Evolutionary conservation across 2,329 filamentous ascomycete genomes (phyloP).

Genomic region (Aspergillus sp.): DNA sequence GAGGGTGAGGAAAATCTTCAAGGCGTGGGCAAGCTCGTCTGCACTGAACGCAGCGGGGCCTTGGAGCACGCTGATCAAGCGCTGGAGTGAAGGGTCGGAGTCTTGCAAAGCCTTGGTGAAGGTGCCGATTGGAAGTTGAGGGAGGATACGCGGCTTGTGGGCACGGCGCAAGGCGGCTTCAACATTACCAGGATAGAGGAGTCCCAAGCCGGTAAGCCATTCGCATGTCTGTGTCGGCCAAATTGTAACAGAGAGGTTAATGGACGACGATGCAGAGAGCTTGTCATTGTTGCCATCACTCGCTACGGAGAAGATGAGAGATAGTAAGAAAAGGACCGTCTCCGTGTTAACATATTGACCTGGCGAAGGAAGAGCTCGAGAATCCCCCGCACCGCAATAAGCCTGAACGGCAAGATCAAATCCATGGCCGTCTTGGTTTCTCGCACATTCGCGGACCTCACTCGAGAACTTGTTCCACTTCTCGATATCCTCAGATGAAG

Average conservation of each 20-base stretch:
- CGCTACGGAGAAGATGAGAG: constrained; percentile 38
- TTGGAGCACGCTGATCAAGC: constrained; percentile 38
- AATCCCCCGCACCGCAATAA: constrained; percentile 27
- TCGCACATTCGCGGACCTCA: constrained; percentile 28
- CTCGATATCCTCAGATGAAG: constrained; percentile 30
- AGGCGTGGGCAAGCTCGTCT: constrained; percentile 40
- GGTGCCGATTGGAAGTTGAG: constrained; percentile 38
- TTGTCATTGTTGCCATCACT: constrained; percentile 23
- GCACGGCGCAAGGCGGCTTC: constrained; percentile 39
- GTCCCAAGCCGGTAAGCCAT: constrained; percentile 43
- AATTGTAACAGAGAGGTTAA: constrained; percentile 32
- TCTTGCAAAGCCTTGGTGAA: constrained; percentile 41
- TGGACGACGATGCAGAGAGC: constrained; percentile 24
- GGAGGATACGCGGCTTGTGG: constrained; percentile 35
- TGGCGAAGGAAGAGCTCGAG: constrained; percentile 23
- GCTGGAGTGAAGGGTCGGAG: constrained; percentile 38
- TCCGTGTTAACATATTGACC: constrained; percentile 37
- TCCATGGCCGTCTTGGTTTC: constrained; percentile 26
- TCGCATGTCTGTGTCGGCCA: constrained; percentile 40
- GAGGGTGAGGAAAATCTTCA: constrained; percentile 41
- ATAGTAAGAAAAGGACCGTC: constrained; percentile 37
- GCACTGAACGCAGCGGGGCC: constrained; percentile 35
- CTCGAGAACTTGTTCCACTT: constrained; percentile 36
- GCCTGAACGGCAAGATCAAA: constrained; percentile 38
- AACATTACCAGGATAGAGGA: constrained; percentile 41